Conservation (phyloP, 495 filamentous ascomycete genomes). For the Penicillium daleae region DNA sequence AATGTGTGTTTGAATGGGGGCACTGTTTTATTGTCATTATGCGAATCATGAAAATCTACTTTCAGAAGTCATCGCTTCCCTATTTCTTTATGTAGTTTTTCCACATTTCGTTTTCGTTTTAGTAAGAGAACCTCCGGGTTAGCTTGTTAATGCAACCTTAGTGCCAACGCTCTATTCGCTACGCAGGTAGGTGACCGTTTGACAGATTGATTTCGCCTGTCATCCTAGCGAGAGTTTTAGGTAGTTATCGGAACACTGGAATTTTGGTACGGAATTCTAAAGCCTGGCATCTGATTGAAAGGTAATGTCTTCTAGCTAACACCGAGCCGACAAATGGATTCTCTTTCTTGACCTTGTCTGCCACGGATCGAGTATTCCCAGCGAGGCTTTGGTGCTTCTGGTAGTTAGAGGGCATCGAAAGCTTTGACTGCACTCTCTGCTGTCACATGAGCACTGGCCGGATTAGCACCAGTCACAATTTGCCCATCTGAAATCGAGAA, state of each 20-base stretch:
- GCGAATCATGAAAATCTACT: slow-evolving; percentile 1
- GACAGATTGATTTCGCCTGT: neutral
- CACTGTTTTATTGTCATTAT: neutral
- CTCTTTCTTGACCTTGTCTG: neutral
- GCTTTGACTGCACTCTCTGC: neutral
- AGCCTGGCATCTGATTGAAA: neutral
- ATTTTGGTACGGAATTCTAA: neutral
- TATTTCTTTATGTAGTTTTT: too few relatives aligned
- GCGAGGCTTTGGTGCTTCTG: neutral
- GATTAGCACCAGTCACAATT: neutral
- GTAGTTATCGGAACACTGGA: neutral
- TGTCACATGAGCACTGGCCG: neutral
- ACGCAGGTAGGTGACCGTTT: too few relatives aligned
- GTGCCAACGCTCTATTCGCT: neutral
- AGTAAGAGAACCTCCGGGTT: neutral
- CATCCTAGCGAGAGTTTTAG: neutral
- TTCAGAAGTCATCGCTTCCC: neutral
- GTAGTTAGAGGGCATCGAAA: neutral
- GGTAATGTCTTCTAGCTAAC: neutral
- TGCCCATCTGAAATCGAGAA: neutral
- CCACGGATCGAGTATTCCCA: neutral
- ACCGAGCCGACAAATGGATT: neutral
- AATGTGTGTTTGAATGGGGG: neutral
- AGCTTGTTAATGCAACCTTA: neutral
- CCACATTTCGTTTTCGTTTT: too few relatives aligned